A percentile compares a stretch with the other conserved stretches of the same genome.
These are phyloP conservation scores for Penicillium diatomitis DNA, from an alignment of 495 filamentous ascomycete genomes.

Conservation along the genomic window DNA sequence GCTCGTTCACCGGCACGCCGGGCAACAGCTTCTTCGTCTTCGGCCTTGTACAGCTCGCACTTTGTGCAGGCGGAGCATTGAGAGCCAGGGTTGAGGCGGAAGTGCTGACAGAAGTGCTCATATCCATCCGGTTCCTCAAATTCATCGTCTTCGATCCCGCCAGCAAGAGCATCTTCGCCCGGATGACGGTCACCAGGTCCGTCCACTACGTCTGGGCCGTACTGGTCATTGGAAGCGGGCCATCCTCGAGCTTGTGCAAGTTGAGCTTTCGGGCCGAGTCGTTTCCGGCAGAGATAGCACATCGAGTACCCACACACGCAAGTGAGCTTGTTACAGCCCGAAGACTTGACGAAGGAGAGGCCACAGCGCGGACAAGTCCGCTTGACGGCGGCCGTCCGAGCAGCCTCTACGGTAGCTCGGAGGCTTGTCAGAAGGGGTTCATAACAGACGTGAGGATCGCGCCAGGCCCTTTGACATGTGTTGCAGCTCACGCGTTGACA, in stretches of 20 bases:
- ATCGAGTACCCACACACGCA: slow-evolving; percentile 96
- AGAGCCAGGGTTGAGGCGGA: slow-evolving; percentile 60
- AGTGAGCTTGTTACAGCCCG: slow-evolving; percentile 94
- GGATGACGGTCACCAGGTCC: neutral
- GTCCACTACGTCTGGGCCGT: slow-evolving; percentile 2
- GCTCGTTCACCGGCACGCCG: slow-evolving; percentile 67
- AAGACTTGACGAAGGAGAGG: slow-evolving; percentile 81
- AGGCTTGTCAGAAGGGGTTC: slow-evolving; percentile 58
- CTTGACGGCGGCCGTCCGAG: slow-evolving; percentile 88
- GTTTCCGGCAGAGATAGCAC: slow-evolving; percentile 81
- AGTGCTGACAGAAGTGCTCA: slow-evolving; percentile 90
- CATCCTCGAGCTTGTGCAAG: neutral
- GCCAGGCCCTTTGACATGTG: slow-evolving; percentile 57
- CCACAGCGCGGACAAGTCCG: slow-evolving; percentile 88
- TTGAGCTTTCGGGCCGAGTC: slow-evolving; percentile 25
- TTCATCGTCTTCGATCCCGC: slow-evolving; percentile 16
- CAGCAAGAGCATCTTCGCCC: slow-evolving; percentile 9
- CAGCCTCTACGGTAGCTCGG: slow-evolving; percentile 78
- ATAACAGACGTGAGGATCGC: slow-evolving; percentile 58
- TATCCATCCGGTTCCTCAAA: slow-evolving; percentile 59
- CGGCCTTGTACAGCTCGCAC: slow-evolving; percentile 83
- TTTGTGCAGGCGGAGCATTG: slow-evolving; percentile 69
- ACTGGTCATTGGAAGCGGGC: neutral
- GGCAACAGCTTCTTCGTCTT: slow-evolving; percentile 75
- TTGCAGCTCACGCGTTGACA: slow-evolving; percentile 70